phyloP scores from a whole-genome alignment of 257 asterid species.

The Misopates orontium region DNA sequence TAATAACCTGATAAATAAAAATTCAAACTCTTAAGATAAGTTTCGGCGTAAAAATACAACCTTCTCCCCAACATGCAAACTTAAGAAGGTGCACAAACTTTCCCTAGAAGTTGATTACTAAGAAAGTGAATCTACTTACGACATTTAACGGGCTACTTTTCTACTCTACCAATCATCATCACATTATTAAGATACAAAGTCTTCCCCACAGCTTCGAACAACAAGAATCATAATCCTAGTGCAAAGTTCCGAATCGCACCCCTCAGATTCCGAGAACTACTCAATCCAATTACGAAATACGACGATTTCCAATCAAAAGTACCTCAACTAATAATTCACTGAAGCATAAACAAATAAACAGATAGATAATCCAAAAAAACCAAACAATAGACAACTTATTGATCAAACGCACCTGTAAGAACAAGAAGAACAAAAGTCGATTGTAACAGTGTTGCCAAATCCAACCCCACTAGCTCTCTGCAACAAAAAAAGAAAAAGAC shows the following conservation, averaged over 20 bases:
- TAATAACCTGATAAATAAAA: neutral
- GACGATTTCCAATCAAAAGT: no score
- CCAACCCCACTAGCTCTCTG: constrained; percentile 75
- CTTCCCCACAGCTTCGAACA: neutral
- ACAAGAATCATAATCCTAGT: constrained; percentile 15
- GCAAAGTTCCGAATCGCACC: neutral
- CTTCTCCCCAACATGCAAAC: no score
- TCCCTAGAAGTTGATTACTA: constrained; percentile 2
- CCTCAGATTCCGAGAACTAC: neutral
- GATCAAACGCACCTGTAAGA: constrained; percentile 63
- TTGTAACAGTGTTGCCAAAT: constrained; percentile 72
- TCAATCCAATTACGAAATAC: no score
- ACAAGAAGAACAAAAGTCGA: constrained; percentile 91
- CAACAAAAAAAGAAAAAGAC: constrained; percentile 22
- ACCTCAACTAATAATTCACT: no score
- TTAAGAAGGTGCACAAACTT: no score
- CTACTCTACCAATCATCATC: neutral
- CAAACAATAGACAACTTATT: neutral
- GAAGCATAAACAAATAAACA: neutral
- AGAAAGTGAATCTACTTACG: neutral
- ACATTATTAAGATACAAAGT: neutral
- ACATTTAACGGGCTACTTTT: neutral
- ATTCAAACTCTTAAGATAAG: no score
- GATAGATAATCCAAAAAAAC: neutral
- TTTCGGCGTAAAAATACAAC: neutral